These are phyloP conservation scores for Planoprotostelium fungivorum DNA, from an alignment of 78 protist species.

Conservation along the genomic window DNA sequence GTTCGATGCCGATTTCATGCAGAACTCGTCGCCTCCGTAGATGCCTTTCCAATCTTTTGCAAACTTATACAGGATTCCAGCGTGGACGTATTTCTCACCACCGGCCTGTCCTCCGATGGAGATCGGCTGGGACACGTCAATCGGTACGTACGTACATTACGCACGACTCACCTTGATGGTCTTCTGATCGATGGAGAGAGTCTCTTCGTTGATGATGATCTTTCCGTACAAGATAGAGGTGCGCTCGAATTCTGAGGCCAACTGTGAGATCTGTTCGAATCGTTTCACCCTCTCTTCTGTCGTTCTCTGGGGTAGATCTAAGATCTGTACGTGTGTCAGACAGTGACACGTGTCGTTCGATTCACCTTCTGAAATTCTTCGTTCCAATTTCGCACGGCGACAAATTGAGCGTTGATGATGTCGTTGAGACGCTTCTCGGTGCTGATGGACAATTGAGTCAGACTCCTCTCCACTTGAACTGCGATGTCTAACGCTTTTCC, in stretches of 20 bases:
- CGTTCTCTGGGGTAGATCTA: not conserved
- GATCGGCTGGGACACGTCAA: not conserved
- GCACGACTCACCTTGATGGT: slow-evolving; percentile 22
- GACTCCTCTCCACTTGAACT: not conserved
- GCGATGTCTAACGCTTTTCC: not conserved
- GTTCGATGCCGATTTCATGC: slow-evolving; percentile 36
- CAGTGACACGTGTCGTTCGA: not conserved
- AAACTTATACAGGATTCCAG: slow-evolving; percentile 57
- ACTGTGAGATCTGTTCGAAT: slow-evolving; percentile 19
- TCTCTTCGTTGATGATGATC: slow-evolving; percentile 63
- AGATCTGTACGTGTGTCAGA: not conserved
- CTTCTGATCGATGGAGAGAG: slow-evolving; percentile 17
- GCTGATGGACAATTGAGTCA: not conserved
- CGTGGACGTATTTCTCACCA: slow-evolving; percentile 36
- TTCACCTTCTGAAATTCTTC: not conserved
- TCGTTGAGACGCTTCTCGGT: not conserved
- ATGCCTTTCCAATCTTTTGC: slow-evolving; percentile 47
- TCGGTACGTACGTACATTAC: too few relatives aligned
- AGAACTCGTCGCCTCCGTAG: slow-evolving; percentile 39
- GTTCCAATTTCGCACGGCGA: not conserved
- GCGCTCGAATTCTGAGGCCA: slow-evolving; percentile 54
- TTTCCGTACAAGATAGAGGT: slow-evolving; percentile 58
- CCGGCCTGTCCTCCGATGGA: slow-evolving; percentile 8
- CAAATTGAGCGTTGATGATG: not conserved
- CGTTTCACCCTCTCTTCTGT: not conserved